Evolutionary conservation across 108 stramenopile genomes (phyloP), one percentile per base, ranked within the genome.

Genomic region (Nannochloropsis gaditana): DNA sequence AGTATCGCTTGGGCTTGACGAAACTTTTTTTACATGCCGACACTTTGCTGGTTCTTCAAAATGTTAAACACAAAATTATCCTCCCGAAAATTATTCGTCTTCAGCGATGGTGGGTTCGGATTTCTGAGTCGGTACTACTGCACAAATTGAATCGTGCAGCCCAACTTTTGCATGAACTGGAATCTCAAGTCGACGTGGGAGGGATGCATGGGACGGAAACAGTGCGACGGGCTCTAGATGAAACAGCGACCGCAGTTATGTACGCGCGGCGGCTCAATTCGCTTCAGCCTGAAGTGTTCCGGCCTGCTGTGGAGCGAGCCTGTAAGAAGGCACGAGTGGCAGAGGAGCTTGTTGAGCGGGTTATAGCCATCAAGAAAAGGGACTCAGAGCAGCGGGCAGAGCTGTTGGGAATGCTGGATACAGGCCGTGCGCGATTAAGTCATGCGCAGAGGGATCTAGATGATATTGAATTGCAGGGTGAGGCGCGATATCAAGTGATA

Each of bases 91-190:
- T 81, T 11, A 3, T 82, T 42, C 43, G 81, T 8, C 19, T 85
- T 19, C 85, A 85, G 85, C 45, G 44, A 9, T 85, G 85, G 85
- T 85, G 85, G 85, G 11, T 85, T 44, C 80, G 80, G 21, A 9
- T 44, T 9, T 80, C 81, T n/a, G 85, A 82, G 44, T n/a, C 43
- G n/a, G 81, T 82, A 31, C 11, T 82, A 19, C 21, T 31, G 45
- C 85, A 82, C 9, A 85, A 85, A 81, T 45, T 82, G 15, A 85
- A 81, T 43, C 81, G 85, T 9, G 81, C 81, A 45, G 9, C 9
- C 15, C 21, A 21, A 44, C n/a, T 47, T 19, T 11, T 85, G 59
- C 50, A 10, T 11, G 45, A 17, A 42, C 85, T 44, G 44, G 11
- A 9, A 10, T 19, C 5, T 9, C 31, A 44, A 44, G 82, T 44